phyloP scores from a whole-genome alignment of 2,329 filamentous ascomycete genomes.

The Hypomyces perniciosus region DNA sequence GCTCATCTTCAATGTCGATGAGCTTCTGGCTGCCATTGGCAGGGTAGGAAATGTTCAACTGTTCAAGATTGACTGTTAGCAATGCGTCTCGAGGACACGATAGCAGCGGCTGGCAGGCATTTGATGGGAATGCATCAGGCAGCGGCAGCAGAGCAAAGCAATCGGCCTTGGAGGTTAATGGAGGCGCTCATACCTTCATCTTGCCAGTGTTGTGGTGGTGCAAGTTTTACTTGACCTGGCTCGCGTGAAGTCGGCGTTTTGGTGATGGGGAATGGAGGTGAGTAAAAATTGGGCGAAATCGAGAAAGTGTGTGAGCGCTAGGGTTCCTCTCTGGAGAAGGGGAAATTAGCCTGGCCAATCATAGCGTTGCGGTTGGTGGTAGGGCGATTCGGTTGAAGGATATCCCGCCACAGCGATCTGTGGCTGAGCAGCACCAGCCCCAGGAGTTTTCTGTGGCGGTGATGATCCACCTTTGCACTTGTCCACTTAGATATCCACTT shows the following conservation, averaged over 20 bases:
- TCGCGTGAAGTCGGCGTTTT: conserved; percentile 26
- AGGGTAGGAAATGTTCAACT: conserved; percentile 75
- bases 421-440: conserved; percentile 3
- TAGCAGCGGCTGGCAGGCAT: neutral
- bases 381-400: conserved; percentile 17
- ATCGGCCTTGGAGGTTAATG: neutral
- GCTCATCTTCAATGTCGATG: conserved; percentile 98
- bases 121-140: neutral
- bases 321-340: conserved; percentile 27
- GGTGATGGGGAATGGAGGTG: conserved; percentile 26
- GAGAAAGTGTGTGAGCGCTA: conserved; percentile 36
- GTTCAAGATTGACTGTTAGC: conserved; percentile 26
- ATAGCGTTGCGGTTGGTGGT: conserved; percentile 3
- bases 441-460: neutral
- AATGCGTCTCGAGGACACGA: neutral
- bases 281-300: conserved; percentile 31
- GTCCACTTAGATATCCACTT: neutral
- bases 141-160: neutral
- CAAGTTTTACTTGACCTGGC: conserved; percentile 40
- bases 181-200: conserved; percentile 38
- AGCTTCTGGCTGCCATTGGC: conserved; percentile 99
- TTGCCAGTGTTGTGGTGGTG: conserved; percentile 41
- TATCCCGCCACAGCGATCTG: conserved; percentile 12
- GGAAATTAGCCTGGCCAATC: conserved; percentile 27
- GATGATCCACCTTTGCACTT: conserved; percentile 1